A percentile compares a stretch with the other conserved stretches of the same genome.
These are phyloP conservation scores for Clarireedia sp. DNA, from an alignment of 2,329 filamentous ascomycete species.

Conservation along the genomic window DNA sequence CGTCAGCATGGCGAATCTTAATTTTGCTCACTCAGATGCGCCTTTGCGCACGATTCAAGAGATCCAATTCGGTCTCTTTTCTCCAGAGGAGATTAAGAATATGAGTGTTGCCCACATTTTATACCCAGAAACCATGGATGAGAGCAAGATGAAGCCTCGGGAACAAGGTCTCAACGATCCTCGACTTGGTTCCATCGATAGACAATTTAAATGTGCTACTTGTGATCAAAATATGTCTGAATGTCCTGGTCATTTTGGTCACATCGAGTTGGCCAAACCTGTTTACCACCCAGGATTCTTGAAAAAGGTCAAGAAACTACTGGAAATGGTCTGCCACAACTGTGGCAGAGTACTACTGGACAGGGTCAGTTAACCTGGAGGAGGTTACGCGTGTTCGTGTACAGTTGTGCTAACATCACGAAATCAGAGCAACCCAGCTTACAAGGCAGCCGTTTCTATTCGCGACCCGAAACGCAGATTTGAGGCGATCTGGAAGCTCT, in stretches of 20 bases:
- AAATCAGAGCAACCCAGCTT: slow-evolving; percentile 73
- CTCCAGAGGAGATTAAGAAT: slow-evolving; percentile 97
- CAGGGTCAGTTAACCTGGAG: slow-evolving; percentile 77
- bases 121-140: slow-evolving; percentile 99
- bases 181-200: slow-evolving; percentile 90
- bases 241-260: slow-evolving; percentile 96
- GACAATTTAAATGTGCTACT: slow-evolving; percentile 90
- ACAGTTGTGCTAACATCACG: slow-evolving; percentile 52
- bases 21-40: slow-evolving; percentile 86
- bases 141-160: slow-evolving; percentile 82
- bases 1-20: slow-evolving; percentile 78
- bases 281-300: slow-evolving; percentile 95
- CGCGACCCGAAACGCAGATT: slow-evolving; percentile 94
- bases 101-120: slow-evolving; percentile 96
- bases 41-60: slow-evolving; percentile 96
- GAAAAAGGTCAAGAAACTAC: slow-evolving; percentile 97
- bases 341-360: slow-evolving; percentile 97
- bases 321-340: slow-evolving; percentile 98
- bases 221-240: slow-evolving; percentile 93
- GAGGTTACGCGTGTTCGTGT: slow-evolving; percentile 44
- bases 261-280: slow-evolving; percentile 94
- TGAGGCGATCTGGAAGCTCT: slow-evolving; percentile 82
- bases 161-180: slow-evolving; percentile 92
- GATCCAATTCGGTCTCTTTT: slow-evolving; percentile 97
- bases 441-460: slow-evolving; percentile 69